Conservation (phyloP, 2,329 filamentous ascomycete species). For the Phoma sp. region DNA sequence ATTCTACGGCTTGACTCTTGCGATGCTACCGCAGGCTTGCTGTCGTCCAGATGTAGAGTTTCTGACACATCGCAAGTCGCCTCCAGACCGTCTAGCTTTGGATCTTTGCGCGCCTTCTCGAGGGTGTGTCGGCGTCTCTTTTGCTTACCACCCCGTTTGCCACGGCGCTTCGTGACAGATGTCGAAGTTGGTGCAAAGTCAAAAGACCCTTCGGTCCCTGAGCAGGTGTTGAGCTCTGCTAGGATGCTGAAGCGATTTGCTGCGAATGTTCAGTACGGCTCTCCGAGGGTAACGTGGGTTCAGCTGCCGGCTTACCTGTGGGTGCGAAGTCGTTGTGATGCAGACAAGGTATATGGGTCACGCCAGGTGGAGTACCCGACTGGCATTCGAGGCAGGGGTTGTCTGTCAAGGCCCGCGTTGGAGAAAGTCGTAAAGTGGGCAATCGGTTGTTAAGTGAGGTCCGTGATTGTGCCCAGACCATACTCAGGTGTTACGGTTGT, state of each 20-base stretch:
- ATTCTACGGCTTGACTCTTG: neutral
- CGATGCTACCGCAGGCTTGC: neutral
- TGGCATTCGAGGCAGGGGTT: constrained; percentile 21
- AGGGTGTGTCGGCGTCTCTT: constrained; percentile 15
- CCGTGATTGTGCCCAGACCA: constrained; percentile 23
- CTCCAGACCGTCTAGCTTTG: constrained; percentile 3
- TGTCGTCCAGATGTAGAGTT: constrained; percentile 17
- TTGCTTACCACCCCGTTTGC: constrained; percentile 30
- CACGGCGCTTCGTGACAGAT: constrained; percentile 16
- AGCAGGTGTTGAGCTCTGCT: constrained; percentile 27
- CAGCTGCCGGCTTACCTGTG: constrained; percentile 22
- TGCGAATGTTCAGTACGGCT: constrained; percentile 5
- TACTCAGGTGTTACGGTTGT: constrained; percentile 17
- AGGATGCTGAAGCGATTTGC: constrained; percentile 41
- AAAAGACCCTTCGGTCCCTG: constrained; percentile 28
- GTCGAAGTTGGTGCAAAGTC: constrained; percentile 23
- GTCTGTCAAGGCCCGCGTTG: constrained; percentile 14
- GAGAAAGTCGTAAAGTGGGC: constrained; percentile 12
- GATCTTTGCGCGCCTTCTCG: constrained; percentile 2
- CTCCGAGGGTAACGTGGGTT: too few relatives aligned
- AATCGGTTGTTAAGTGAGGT: constrained; percentile 16
- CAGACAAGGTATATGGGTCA: constrained; percentile 15
- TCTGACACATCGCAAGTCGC: constrained; percentile 16
- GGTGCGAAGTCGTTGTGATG: constrained; percentile 30
- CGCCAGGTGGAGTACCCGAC: constrained; percentile 4